Evolutionary conservation across 2,329 filamentous ascomycete genomes (phyloP).

Genomic region (Aspergillus caelatus): DNA sequence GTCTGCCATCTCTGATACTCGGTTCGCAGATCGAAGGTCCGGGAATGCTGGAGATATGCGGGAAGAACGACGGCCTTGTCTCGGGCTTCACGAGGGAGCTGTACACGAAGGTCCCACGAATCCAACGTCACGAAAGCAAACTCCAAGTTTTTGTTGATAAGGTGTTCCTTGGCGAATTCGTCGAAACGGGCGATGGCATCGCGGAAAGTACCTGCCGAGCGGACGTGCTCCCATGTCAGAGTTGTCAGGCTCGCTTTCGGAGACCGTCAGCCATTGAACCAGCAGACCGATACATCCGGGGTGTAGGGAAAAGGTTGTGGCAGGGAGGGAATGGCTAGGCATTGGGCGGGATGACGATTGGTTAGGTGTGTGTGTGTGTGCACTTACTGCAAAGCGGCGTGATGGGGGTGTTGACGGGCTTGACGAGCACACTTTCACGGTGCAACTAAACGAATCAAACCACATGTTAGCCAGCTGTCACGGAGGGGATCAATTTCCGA

Average conservation of each 20-base stretch:
- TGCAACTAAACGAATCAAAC: slow-evolving; percentile 67
- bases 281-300: slow-evolving; percentile 24
- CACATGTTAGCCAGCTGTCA: slow-evolving; percentile 1
- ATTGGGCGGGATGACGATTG: slow-evolving; percentile 12
- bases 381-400: slow-evolving; percentile 97
- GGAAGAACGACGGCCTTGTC: slow-evolving; percentile 98
- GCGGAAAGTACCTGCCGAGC: slow-evolving; percentile 94
- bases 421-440: slow-evolving; percentile 94
- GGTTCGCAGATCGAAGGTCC: slow-evolving; percentile 93
- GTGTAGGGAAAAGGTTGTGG: slow-evolving; percentile 2
- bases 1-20: slow-evolving; percentile 99
- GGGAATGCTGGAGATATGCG: slow-evolving; percentile 94
- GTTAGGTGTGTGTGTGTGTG: slow-evolving; percentile 19
- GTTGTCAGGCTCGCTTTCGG: slow-evolving; percentile 87
- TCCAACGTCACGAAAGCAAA: slow-evolving; percentile 99
- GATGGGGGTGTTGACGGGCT: slow-evolving; percentile 97
- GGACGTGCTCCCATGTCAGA: slow-evolving; percentile 97
- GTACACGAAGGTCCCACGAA: slow-evolving; percentile 96
- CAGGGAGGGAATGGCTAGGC: slow-evolving; percentile 3
- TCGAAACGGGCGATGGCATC: slow-evolving; percentile 96
- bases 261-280: slow-evolving; percentile 31
- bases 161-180: slow-evolving; percentile 86
- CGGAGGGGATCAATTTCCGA: not conserved
- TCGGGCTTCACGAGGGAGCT: slow-evolving; percentile 93
- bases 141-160: slow-evolving; percentile 87